Evolutionary conservation across 257 asterid genomes (phyloP).

Genomic region (Henckelia pumila): DNA sequence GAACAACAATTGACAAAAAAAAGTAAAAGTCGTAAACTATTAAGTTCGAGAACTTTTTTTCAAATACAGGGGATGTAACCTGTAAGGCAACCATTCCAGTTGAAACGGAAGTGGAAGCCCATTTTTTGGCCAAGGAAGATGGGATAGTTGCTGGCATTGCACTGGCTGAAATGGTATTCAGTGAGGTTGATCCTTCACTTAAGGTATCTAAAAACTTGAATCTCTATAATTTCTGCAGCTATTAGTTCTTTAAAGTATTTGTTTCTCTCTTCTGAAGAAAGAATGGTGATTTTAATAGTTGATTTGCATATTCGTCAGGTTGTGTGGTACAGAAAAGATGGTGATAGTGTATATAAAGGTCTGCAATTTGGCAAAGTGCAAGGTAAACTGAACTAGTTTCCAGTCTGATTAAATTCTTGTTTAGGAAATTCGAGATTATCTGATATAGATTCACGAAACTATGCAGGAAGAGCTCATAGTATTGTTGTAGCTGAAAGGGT

Average conservation of each 20-base stretch:
- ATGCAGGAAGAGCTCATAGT: conserved; percentile 82
- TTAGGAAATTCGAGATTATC: conserved; percentile 8
- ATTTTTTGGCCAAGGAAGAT: conserved; percentile 89
- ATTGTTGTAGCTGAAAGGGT: conserved; percentile 93
- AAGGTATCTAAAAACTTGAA: conserved; percentile 46
- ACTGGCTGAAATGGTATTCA: conserved; percentile 85
- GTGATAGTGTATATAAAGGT: conserved; percentile 82
- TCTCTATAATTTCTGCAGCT: not conserved
- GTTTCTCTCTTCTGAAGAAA: conserved; percentile 11
- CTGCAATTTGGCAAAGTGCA: conserved; percentile 84
- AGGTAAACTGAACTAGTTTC: conserved; percentile 42
- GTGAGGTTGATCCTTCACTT: conserved; percentile 78
- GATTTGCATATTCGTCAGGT: conserved; percentile 44
- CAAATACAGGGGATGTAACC: conserved; percentile 80
- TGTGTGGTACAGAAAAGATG: conserved; percentile 78
- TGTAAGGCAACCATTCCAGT: conserved; percentile 87
- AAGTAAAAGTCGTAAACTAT: not conserved
- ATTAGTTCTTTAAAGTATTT: conserved; percentile 7
- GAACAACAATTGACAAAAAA: conserved; percentile 5
- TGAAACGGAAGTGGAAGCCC: conserved; percentile 89
- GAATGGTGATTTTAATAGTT: conserved; percentile 9
- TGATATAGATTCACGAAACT: conserved; percentile 19
- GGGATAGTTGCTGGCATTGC: conserved; percentile 92
- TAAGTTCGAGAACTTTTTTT: not conserved
- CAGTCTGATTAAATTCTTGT: not conserved